Base-by-base conservation (phyloP, 495 filamentous ascomycete genomes). In the Podospora didyma region DNA sequence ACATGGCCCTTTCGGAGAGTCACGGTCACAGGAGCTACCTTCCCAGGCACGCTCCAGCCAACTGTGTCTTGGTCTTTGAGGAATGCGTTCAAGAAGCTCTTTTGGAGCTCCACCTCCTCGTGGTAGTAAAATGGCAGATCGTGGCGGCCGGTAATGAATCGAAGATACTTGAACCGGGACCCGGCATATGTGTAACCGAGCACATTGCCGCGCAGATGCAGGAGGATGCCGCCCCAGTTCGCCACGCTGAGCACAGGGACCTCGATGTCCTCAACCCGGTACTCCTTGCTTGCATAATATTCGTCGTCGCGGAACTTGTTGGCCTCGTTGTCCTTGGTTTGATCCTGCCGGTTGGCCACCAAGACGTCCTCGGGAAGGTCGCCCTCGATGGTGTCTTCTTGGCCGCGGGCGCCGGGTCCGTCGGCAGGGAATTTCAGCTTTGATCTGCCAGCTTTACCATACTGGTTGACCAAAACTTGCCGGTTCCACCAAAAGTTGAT, bases 51-150 rank as follows among this genome's bases (percentile, higher is more conserved):
- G 12, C 70, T 71, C 86, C 86, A 89, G 2, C 86, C 86, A 0
- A 62, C 70, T 0, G 67, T 71, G 59, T 88, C 86, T 0, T 86
- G 73, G 7, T 76, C 82, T 60, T 85, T 86, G 23, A 89, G 76
- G 62, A 88, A 89, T 0, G 86, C 86, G 56, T 85, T 79, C 2
- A 88, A 71, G 59, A 89, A 88, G 55, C 78, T 82, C 31, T 73
- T 75, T 62, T 89, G 86, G 0, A 89, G 24, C 55, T 85, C 79
- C 2, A 85, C 85, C 53, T 86, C 80, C 39, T 86, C 81, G 2
- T 75, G 58, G 57, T 86, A 87, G 69, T 87, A 89, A 69, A 89
- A 88, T 0, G 86, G 86, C 7, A 89, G 73, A 60, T 89, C 86
- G 59, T 89, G 86, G 0, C 86, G 78, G 11, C 86, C 86, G 0